phyloP scores from a whole-genome alignment of 257 asterid genomes.

The Nicotiana knightiana region DNA sequence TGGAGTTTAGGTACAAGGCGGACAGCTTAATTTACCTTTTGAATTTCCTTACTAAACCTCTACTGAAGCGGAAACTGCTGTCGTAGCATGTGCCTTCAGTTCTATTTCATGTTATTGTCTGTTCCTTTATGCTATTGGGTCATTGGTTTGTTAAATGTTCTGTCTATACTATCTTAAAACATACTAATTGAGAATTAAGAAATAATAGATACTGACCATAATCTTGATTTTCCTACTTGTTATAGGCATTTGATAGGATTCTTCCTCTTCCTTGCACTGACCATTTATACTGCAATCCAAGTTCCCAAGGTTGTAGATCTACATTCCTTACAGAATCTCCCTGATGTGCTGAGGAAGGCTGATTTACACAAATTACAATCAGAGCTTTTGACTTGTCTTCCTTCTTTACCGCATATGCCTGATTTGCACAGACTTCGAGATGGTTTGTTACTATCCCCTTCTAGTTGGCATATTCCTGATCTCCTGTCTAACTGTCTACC shows the following conservation, averaged over 20 bases:
- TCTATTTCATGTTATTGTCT: neutral
- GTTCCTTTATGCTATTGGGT: neutral
- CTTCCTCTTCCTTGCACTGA: constrained; percentile 82
- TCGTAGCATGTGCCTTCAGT: neutral
- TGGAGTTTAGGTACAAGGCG: neutral
- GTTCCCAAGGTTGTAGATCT: constrained; percentile 72
- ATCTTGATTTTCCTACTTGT: constrained; percentile 9
- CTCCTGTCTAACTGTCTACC: constrained; percentile 76
- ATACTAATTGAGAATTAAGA: neutral
- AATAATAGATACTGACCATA: neutral
- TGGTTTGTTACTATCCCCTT: constrained; percentile 50
- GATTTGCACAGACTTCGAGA: constrained; percentile 57
- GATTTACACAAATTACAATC: constrained; percentile 64
- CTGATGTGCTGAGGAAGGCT: constrained; percentile 60
- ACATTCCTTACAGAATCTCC: constrained; percentile 49
- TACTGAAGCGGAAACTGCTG: neutral
- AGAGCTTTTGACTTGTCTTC: constrained; percentile 64
- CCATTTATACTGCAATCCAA: constrained; percentile 82
- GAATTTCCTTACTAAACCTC: neutral
- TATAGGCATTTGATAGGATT: constrained; percentile 98
- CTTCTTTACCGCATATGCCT: constrained; percentile 74
- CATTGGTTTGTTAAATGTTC: neutral
- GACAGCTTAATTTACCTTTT: neutral
- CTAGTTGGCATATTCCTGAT: constrained; percentile 72
- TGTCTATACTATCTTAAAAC: neutral